Evolutionary conservation across 2,329 filamentous ascomycete species (phyloP).

Genomic region (Penicillium sp.): DNA sequence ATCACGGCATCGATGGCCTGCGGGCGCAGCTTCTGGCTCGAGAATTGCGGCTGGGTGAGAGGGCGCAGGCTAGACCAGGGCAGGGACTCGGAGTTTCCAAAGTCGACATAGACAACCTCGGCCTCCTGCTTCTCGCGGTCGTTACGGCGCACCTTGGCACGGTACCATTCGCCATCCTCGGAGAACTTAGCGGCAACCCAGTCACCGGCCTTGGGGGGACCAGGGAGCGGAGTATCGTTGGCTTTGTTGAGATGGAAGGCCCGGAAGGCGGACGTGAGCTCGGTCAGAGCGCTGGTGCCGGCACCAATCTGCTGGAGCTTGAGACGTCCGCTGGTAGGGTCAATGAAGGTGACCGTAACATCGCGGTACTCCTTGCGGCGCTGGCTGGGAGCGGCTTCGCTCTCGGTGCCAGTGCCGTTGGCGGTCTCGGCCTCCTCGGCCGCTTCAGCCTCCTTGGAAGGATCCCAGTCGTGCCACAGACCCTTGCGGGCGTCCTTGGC

Average conservation of each 20-base stretch:
- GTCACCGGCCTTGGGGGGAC: conserved; percentile 86
- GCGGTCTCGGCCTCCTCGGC: conserved; percentile 53
- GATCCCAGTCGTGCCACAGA: conserved; percentile 93
- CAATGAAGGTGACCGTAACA: conserved; percentile 88
- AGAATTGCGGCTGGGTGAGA: conserved; percentile 80
- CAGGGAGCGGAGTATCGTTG: conserved; percentile 74
- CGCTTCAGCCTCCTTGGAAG: conserved; percentile 75
- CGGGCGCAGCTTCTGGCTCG: conserved; percentile 76
- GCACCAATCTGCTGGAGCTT: conserved; percentile 91
- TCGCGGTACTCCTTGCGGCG: conserved; percentile 90
- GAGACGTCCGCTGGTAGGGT: conserved; percentile 72
- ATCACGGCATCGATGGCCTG: conserved; percentile 88
- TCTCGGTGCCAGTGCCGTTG: conserved; percentile 58
- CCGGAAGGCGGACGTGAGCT: conserved; percentile 88
- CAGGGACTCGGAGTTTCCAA: conserved; percentile 89
- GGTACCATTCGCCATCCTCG: conserved; percentile 91
- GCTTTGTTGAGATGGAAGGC: conserved; percentile 85
- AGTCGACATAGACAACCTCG: conserved; percentile 94
- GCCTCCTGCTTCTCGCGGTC: conserved; percentile 87
- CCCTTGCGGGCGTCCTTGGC: conserved; percentile 89
- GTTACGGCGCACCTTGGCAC: conserved; percentile 86
- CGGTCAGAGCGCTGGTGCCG: conserved; percentile 81
- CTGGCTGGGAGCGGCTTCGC: conserved; percentile 54
- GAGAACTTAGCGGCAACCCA: conserved; percentile 90
- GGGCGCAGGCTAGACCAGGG: conserved; percentile 83